phyloP scores from a whole-genome alignment of 148 eudicot species.

The Fagopyrum tataricum region DNA sequence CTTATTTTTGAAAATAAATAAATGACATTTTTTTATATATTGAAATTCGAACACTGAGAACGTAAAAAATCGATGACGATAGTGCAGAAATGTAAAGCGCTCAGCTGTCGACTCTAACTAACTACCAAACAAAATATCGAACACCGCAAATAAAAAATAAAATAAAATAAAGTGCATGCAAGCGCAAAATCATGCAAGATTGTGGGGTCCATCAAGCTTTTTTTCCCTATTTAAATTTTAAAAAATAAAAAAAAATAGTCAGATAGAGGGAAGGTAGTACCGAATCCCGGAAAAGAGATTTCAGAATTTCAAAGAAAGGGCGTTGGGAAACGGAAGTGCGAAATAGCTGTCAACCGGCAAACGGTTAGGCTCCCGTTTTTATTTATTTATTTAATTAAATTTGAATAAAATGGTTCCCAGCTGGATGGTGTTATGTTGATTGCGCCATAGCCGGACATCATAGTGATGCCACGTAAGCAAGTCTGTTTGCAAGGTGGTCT shows the following conservation, averaged over 20 bases:
- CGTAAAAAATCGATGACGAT: too few species aligned
- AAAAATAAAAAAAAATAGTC: too few species aligned
- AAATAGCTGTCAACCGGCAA: constrained; percentile 1
- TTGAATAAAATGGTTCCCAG: background rate
- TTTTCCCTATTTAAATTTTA: background rate
- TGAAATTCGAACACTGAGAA: too few species aligned
- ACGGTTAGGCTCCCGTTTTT: background rate
- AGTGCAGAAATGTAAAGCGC: too few species aligned
- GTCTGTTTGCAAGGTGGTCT: background rate
- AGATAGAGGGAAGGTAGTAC: background rate
- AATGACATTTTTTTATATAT: too few species aligned
- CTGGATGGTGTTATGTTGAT: background rate
- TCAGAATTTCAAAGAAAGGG: background rate
- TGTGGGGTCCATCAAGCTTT: background rate
- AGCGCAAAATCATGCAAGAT: background rate
- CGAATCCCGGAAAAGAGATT: background rate
- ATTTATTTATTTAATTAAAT: too few species aligned
- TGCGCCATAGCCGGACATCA: background rate
- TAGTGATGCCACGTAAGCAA: background rate
- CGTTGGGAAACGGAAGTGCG: background rate
- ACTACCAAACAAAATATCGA: background rate
- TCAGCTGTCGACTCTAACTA: background rate
- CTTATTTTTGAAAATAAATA: too few species aligned
- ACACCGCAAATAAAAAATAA: background rate
- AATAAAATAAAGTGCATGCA: background rate